Conservation (phyloP, 305 asterid genomes). For the Fraxinus platypoda region DNA sequence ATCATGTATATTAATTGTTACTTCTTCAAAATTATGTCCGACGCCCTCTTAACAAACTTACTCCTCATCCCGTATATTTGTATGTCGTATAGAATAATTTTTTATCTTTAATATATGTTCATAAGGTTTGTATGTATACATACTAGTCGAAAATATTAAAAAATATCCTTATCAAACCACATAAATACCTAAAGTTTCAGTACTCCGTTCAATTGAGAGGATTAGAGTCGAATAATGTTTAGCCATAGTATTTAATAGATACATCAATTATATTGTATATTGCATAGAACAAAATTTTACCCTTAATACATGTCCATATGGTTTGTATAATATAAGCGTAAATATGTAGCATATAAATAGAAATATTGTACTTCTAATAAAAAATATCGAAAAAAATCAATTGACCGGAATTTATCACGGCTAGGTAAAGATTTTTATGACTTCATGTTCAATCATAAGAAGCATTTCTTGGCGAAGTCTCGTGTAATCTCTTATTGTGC, state of each 20-base stretch:
- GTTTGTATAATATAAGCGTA: neutral
- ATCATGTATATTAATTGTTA: neutral
- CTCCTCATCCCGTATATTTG: neutral
- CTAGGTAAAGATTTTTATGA: neutral
- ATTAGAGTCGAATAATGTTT: neutral
- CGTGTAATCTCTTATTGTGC: too few relatives aligned
- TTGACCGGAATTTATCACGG: neutral
- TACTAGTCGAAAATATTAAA: neutral
- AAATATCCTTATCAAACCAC: neutral
- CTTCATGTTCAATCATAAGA: constrained; percentile 3
- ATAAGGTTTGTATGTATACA: neutral
- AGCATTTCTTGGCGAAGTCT: constrained; percentile 7
- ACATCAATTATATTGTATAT: neutral
- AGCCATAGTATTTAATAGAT: too few relatives aligned
- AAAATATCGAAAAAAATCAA: neutral
- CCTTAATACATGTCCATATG: neutral
- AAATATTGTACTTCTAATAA: neutral
- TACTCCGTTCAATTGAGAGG: neutral
- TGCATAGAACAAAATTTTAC: neutral
- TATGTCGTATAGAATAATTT: too few relatives aligned
- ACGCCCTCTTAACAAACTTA: neutral
- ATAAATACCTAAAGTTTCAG: neutral
- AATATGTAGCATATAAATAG: neutral
- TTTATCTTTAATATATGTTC: neutral
- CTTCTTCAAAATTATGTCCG: neutral